Percentiles rank a stretch among this genome's conserved stretches.
phyloP scores from a whole-genome alignment of 768 basidiomycete genomes.

The Mycena maculata region DNA sequence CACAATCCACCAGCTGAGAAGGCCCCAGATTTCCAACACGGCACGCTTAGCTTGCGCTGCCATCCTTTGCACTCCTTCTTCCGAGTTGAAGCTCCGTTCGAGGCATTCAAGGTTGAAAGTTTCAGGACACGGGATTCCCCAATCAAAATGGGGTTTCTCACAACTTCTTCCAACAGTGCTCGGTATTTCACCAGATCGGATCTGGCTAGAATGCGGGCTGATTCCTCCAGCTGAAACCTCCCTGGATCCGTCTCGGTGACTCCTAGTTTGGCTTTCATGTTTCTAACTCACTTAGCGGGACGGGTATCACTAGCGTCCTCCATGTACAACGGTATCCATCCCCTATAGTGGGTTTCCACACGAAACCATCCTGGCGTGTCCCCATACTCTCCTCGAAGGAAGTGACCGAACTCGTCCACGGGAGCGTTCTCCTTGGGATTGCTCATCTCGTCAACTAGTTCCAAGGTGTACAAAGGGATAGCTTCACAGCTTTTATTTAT shows the following conservation, averaged over 20 bases:
- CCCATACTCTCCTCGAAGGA: background rate
- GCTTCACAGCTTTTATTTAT: background rate
- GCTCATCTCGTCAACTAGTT: background rate
- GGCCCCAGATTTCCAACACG: background rate
- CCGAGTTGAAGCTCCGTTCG: background rate
- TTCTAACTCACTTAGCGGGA: background rate
- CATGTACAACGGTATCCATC: background rate
- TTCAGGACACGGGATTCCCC: background rate
- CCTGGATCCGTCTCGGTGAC: background rate
- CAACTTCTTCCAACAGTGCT: background rate
- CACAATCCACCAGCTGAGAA: background rate
- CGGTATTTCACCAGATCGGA: background rate
- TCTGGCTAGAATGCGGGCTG: rapidly evolving
- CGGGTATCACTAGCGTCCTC: background rate
- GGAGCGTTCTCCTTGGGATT: background rate
- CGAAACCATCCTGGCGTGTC: conserved; percentile 3
- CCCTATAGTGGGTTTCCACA: background rate
- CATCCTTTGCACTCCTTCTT: background rate
- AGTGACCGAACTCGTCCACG: background rate
- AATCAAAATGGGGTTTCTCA: background rate
- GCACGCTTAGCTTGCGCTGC: background rate
- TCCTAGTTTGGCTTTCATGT: background rate
- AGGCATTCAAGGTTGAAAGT: background rate
- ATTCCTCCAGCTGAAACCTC: background rate
- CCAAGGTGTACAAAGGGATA: background rate